Evolutionary conservation across 768 basidiomycete species (phyloP), one percentile per base, ranked within the genome.

Genomic region (Naematelia encephala): DNA sequence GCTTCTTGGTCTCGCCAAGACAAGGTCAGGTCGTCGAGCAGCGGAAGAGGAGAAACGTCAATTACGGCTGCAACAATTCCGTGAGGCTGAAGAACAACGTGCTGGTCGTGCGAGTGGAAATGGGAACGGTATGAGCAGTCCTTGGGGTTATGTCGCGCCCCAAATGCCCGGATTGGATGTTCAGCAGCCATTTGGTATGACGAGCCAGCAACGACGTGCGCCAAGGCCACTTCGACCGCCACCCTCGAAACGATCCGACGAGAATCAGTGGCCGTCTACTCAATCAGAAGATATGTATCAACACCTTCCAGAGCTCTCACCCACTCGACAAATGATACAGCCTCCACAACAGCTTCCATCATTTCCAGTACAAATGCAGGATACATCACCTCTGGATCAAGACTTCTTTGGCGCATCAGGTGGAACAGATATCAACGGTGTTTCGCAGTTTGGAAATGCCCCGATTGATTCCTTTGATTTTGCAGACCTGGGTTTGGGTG

Each of bases 131-230:
- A 47, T 11, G 28, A 59, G 46, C 11, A 55, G 51, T 50, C 66
- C 76, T 2, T 77, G 76, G 76, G 74, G 69, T 1, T 77, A 75
- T 51, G 63, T 69, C 5, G 72, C 74, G 0, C 76, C 76, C 8
- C 64, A 60, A 13, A 75, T 77, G 69, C 69, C 70, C n/a, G 72
- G 72, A 5, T 51, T 77, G 27, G 72, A 77, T 55, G 74, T 77
- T 1, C 68, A 73, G 46, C 72, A 75, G 48, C 76, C 76, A 5
- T 77, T 77, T 53, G 67, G 65, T 2, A 60, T 59, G 39, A 21
- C 51, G 3, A 50, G 50, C 34, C 44, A 46, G 3, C n/a, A 39
- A 39, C 54, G 63, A 29, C 42, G 64, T n/a, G 57, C 62, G 1
- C 74, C 74, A 1, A 39, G 72, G 50, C 74, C 74, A 3, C 51